A percentile compares a stretch with the other conserved stretches of the same genome.
phyloP scores from a whole-genome alignment of 768 basidiomycete species.

The Lyophyllum shimeji region DNA sequence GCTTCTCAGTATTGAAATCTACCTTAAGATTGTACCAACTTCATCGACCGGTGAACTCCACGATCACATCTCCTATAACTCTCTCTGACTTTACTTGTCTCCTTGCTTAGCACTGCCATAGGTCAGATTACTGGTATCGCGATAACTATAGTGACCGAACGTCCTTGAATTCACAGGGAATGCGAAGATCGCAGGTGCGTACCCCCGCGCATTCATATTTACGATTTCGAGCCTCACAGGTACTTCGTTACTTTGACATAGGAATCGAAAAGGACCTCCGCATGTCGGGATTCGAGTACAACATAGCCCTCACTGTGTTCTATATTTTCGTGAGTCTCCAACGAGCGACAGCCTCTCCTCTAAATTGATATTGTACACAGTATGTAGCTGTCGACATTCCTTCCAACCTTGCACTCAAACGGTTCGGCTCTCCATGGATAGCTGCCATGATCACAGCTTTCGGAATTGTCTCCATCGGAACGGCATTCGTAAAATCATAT shows the following conservation, averaged over 20 bases:
- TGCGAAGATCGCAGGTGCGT: constrained; percentile 22
- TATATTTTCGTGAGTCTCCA: constrained; percentile 24
- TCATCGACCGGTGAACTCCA: constrained; percentile 18
- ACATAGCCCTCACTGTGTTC: constrained; percentile 35
- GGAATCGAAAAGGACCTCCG: constrained; percentile 33
- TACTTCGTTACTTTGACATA: not conserved
- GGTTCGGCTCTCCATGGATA: constrained; percentile 21
- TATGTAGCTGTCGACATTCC: constrained; percentile 23
- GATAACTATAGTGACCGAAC: not conserved
- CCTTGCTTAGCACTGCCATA: constrained; percentile 20
- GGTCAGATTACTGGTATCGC: constrained; percentile 5
- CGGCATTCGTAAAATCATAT: constrained; percentile 23
- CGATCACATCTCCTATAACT: not conserved
- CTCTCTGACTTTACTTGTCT: not conserved
- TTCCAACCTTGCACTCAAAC: constrained; percentile 22
- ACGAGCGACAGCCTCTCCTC: not conserved
- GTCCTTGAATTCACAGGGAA: constrained; percentile 12
- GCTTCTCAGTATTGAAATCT: not conserved
- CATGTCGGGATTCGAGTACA: constrained; percentile 34
- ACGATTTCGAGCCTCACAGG: not conserved
- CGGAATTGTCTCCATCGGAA: constrained; percentile 20
- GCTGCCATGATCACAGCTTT: constrained; percentile 20
- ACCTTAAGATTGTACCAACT: constrained; percentile 21
- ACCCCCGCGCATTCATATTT: not conserved
- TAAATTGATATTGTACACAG: not conserved